Evolutionary conservation across 371 early-diverging fungal species (phyloP), one percentile per base, ranked within the genome.

Genomic region (Mortierella sp.): DNA sequence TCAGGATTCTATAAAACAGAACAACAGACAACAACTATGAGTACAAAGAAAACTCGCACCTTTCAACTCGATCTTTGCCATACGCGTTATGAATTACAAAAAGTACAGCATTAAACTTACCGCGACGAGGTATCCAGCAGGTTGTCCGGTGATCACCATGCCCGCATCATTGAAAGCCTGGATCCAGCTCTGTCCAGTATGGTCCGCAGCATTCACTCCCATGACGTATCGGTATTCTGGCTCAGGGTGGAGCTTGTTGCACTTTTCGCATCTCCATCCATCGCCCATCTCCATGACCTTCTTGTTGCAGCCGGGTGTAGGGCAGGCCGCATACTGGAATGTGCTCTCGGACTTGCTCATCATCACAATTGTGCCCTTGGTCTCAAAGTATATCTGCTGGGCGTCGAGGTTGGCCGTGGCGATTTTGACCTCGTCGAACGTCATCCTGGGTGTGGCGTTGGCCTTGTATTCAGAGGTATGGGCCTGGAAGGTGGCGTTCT

Each of bases 241-340:
- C 1, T 80, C 82, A 3, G 90, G 90, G 75, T 82, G 93, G 1
- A 85, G 74, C 68, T 88, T 88, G 75, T 93, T 88, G 85, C 99
- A 99, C 80, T 96, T 97, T 74, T 98, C 98, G 85, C 99, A 99
- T 52, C 96, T 86, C 97, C 97, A 99, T n/a, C 89, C 88, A 26
- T 77, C 68, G 13, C 66, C 86, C 37, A 92, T 91, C 52, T 92
- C 87, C 22, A 87, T 86, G 48, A 96, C 91, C 91, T 99, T 99
- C 87, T 98, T 99, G 78, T 90, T 94, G 85, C 99, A 99, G 24
- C 87, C 90, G 0, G 87, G 87, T 7, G 85, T 80, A n/a, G 95
- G 96, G 87, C 98, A 99, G 4, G 94, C 94, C 41, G 99, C 94
- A 86, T 98, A 99, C 0, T 64, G 29, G 70, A 69, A 82, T 34